Evolutionary conservation across 1,284 basidiomycete species (phyloP).

Genomic region (Puccinia triticina): DNA sequence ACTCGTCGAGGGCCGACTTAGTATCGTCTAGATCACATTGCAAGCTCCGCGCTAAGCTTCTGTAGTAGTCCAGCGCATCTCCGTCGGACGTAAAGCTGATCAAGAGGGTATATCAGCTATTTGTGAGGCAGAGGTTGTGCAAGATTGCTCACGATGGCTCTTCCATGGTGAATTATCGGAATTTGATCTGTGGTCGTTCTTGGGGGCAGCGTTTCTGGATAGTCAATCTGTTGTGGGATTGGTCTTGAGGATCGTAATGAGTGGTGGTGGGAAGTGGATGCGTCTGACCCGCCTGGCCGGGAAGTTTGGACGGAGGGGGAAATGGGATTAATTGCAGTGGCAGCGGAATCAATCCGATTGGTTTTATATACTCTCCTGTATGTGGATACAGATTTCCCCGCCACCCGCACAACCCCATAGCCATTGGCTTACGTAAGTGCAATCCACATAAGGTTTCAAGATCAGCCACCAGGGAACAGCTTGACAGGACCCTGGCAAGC

Average conservation of each 20-base stretch:
- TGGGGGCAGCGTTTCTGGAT: neutral
- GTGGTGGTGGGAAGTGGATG: too few species aligned
- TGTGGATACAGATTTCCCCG: too few species aligned
- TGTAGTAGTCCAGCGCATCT: constrained; percentile 37
- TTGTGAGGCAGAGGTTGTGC: neutral
- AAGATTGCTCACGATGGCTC: constrained; percentile 8
- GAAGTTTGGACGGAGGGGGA: too few species aligned
- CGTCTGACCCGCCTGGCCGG: too few species aligned
- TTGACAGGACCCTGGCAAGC: too few species aligned
- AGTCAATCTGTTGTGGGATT: neutral
- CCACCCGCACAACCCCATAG: too few species aligned
- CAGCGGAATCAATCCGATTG: too few species aligned
- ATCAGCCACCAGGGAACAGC: too few species aligned
- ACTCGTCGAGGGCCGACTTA: constrained; percentile 68
- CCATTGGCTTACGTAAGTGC: too few species aligned
- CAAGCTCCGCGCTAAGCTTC: constrained; percentile 41
- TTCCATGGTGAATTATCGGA: neutral
- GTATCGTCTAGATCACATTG: constrained; percentile 49
- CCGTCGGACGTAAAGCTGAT: constrained; percentile 31
- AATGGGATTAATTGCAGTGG: too few species aligned
- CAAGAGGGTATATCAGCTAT: neutral
- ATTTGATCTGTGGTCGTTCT: neutral
- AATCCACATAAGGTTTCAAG: neutral
- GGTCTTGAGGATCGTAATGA: too few species aligned
- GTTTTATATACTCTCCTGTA: too few species aligned